These are phyloP conservation scores for Edaphochlamys debaryana DNA, from an alignment of 139 green algal genomes.

Conservation along the genomic window DNA sequence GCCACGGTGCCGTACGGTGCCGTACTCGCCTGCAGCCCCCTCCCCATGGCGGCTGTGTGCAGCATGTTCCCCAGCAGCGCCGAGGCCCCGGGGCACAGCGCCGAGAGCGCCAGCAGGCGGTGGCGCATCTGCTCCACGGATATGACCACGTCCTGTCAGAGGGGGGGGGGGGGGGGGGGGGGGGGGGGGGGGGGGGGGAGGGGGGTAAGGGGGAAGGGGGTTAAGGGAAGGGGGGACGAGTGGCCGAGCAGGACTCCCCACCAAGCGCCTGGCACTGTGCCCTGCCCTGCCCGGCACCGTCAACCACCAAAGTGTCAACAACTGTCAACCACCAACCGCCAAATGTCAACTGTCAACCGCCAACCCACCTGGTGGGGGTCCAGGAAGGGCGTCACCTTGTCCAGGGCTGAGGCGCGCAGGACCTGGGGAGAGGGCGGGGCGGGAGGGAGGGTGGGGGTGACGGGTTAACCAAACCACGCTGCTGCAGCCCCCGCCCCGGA, in stretches of 20 bases:
- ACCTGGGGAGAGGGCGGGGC: slow-evolving; percentile 58
- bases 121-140: slow-evolving; percentile 78
- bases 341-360: too few relatives aligned
- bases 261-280: too few relatives aligned
- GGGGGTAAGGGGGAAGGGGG: not conserved
- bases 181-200: not conserved
- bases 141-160: slow-evolving; percentile 60
- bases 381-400: slow-evolving; percentile 77
- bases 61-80: slow-evolving; percentile 85
- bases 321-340: too few relatives aligned
- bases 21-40: not conserved
- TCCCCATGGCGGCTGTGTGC: not conserved
- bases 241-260: too few relatives aligned
- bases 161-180: not conserved
- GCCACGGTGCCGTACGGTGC: too few relatives aligned
- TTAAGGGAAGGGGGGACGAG: not conserved
- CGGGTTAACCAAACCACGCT: too few relatives aligned
- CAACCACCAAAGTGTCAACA: too few relatives aligned
- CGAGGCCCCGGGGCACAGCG: slow-evolving; percentile 78
- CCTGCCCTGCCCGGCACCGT: too few relatives aligned
- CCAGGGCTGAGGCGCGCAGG: slow-evolving; percentile 61
- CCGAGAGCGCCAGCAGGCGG: slow-evolving; percentile 75
- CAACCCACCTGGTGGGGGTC: slow-evolving; percentile 82
- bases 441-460: too few relatives aligned
- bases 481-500: too few relatives aligned